These are phyloP conservation scores for Trypanosoma theileri DNA, from an alignment of 208 protist genomes.

Conservation along the genomic window DNA sequence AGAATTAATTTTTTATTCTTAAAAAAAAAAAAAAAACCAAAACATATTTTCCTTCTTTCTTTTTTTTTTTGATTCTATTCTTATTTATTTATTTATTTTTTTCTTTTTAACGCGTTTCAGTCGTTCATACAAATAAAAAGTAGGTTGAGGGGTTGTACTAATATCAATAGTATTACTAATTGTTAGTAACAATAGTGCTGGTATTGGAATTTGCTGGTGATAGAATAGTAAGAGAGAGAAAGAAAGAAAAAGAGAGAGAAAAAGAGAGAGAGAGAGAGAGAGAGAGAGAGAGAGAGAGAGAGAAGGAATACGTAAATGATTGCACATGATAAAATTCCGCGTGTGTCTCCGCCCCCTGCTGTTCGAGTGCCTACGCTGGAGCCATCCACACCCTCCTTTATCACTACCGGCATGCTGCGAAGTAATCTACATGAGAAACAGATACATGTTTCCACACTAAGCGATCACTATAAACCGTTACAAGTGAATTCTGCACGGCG, in stretches of 20 bases:
- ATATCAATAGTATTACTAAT: no score
- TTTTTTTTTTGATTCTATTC: neutral
- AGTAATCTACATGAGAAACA: neutral
- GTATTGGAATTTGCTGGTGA: no score
- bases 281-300: neutral
- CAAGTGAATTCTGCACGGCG: neutral
- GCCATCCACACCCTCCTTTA: constrained; percentile 12
- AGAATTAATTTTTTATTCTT: no score
- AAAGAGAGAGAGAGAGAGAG: neutral
- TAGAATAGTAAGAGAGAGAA: neutral
- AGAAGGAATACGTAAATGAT: neutral
- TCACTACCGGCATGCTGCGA: constrained; percentile 3
- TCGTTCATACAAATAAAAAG: neutral
- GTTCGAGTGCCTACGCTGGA: constrained; percentile 29
- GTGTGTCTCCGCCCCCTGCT: constrained; percentile 8
- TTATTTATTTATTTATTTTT: neutral
- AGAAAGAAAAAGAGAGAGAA: neutral
- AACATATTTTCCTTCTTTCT: neutral
- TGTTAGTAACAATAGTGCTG: no score
- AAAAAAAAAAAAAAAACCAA: no score
- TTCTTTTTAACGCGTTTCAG: neutral
- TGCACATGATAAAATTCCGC: neutral
- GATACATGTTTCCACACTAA: constrained; percentile 3
- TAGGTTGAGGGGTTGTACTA: no score
- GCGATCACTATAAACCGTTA: constrained; percentile 19